phyloP scores from a whole-genome alignment of 2,329 filamentous ascomycete species.

The Rosellinia necatrix region DNA sequence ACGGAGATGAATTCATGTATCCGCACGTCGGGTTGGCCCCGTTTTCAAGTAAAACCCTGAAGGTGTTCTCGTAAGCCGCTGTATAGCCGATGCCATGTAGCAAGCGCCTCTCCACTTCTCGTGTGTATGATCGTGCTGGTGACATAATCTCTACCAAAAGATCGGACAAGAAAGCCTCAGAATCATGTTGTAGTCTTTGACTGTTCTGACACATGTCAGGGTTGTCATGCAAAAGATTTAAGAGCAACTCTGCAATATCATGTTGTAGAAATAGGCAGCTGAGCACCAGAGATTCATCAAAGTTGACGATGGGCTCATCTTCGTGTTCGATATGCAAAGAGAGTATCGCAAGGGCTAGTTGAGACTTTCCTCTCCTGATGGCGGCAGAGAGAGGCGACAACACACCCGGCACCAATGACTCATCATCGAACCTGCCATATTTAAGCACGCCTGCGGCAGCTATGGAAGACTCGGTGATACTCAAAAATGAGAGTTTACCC shows the following conservation, averaged over 20 bases:
- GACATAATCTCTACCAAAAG: background rate
- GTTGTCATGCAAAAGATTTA: background rate
- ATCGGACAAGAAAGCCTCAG: background rate
- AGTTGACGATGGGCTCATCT: slow-evolving; percentile 4
- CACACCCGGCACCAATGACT: too few species aligned
- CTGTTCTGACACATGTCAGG: background rate
- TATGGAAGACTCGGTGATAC: background rate
- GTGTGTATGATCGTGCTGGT: too few species aligned
- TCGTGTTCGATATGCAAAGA: background rate
- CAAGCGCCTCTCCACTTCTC: background rate
- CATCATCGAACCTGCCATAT: background rate
- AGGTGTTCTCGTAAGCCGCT: background rate
- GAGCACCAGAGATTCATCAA: background rate
- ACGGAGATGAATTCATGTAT: background rate
- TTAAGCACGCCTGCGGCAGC: background rate
- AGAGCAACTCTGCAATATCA: background rate
- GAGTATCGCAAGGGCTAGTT: slow-evolving; percentile 1
- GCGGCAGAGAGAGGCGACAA: slow-evolving; percentile 9
- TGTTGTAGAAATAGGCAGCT: slow-evolving; percentile 4
- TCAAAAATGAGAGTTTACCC: background rate
- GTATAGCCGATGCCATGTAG: background rate
- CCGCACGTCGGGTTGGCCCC: background rate
- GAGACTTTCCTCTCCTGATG: slow-evolving; percentile 3
- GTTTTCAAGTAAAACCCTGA: background rate
- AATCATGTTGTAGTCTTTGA: background rate